A percentile compares a stretch with the other conserved stretches of the same genome.
phyloP scores from a whole-genome alignment of 768 basidiomycete species.

The Suillus subaureus region DNA sequence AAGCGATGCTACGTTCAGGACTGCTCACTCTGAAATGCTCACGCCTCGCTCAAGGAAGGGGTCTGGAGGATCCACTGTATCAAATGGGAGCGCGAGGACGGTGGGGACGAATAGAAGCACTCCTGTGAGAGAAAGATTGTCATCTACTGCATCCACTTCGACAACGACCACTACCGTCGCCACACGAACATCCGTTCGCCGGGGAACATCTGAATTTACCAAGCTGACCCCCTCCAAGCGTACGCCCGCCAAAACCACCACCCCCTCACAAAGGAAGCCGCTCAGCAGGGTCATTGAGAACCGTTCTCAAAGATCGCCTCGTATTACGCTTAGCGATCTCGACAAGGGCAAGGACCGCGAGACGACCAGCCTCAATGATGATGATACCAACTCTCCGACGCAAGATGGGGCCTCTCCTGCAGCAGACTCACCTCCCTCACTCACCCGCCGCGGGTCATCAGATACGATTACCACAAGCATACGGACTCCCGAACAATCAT shows the following conservation, averaged over 20 bases:
- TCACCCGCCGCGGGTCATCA: conserved; percentile 25
- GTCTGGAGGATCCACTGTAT: conserved; percentile 32
- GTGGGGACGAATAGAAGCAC: conserved; percentile 26
- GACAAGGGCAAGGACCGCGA: conserved; percentile 10
- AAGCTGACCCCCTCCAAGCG: conserved; percentile 24
- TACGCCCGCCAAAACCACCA: background rate
- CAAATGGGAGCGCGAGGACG: conserved; percentile 32
- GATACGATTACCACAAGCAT: conserved; percentile 31
- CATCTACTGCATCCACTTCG: conserved; percentile 22
- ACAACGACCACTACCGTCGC: conserved; percentile 2
- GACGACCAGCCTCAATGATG: background rate
- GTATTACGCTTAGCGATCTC: conserved; percentile 5
- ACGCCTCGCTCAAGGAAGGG: conserved; percentile 35
- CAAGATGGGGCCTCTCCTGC: background rate
- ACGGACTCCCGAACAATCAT: conserved; percentile 24
- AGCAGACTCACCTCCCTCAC: conserved; percentile 16
- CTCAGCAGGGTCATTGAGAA: conserved; percentile 15
- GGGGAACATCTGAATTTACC: conserved; percentile 20
- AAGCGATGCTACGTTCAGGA: conserved; percentile 35
- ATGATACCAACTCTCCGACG: background rate
- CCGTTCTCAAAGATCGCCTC: conserved; percentile 1
- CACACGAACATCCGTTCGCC: conserved; percentile 27
- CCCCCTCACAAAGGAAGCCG: conserved; percentile 12
- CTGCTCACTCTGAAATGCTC: conserved; percentile 29
- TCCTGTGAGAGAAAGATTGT: conserved; percentile 21